Base-by-base conservation (phyloP, 176 grass and related monocot genomes). In the Chrysopogon serrulatus region DNA sequence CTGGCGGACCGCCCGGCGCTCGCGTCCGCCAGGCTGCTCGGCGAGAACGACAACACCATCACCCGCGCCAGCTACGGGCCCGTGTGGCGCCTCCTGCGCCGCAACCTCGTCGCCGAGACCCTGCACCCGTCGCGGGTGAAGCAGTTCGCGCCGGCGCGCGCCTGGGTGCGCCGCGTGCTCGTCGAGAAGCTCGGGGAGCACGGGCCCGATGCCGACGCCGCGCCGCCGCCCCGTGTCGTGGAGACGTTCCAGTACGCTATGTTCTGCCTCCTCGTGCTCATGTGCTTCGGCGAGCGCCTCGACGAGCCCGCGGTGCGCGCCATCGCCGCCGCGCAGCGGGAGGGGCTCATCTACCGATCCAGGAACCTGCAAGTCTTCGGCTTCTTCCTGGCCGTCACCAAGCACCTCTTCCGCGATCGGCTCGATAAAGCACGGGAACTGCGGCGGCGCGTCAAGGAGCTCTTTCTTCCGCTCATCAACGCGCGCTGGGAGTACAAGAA, bases 201-300 rank as follows among this genome's bases (percentile, higher is more conserved):
- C 27, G 51, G 40, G 36, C 33, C 28, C 68, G 35, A 32, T 16
- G 78, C 40, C 16, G 35, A 32, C 21, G 78, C 40, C 16, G 78
- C 39, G 21, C 43, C 37, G 21, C 10, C 17, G 16, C 65, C 61
- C 21, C 21, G 17, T 16, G 85, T 88, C 11, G 23, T 85, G 41
- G 86, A 89, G 57, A 74, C 65, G 41, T 79, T 96, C 61, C 86
- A 89, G 44, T 93, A 84, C 83, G 83, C 90, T 33, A 91, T 93
- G 83, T 93, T 93, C 75, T 82, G 69, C 23, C 83, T 95, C 35
- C 88, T 95, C 41, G 88, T 92, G 27, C 76, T 81, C 57, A 91
- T 96, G 88, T 96, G 91, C 86, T 96, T 93, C 80, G 88, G 94
- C 31, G 88, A 90, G 86, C 85, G 78, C n/a, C 86, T 96, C 13